Base-by-base conservation (phyloP, 768 basidiomycete genomes). In the Hericium coralloides region DNA sequence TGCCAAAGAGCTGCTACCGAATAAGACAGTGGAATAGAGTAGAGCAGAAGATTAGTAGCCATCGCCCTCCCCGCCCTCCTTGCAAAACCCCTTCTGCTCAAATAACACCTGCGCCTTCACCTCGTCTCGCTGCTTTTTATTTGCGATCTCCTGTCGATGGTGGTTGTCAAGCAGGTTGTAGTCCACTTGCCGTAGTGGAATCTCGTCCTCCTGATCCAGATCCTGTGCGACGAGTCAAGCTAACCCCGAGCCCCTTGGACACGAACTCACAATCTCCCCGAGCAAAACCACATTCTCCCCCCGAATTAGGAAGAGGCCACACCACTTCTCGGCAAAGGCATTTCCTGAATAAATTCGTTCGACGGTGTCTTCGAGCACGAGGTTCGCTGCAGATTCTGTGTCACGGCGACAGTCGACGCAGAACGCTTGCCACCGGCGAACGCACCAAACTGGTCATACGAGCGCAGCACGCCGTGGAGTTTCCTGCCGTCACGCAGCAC, bases 401-500 rank as follows among this genome's bases (percentile, higher is more conserved):
- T 9, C 36, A 56, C 41, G 38, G 47, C 39, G 18, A 45, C 43
- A 45, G 7, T 43, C 43, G 31, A 9, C 31, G 31, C 31, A 31
- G 31, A 31, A 31, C 26, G 31, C 31, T 8, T 31, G 31, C 18
- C 8, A 8, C 38, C 5, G 49, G 41, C 17, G 20, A 37, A 63
- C 85, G 65, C 71, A 98, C 97, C 97, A 65, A 98, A 99, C 67
- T 99, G 97, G 77, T 99, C 97, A 70, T 99, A 99, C 20, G 93
- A 95, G 56, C 97, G 78, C 64, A 99, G 75, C 51, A 99, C 95
- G 45, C 97, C 97, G 65, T 97, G 89, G 41, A 98, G 79, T 71
- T 98, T 99, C 67, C 94, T 78, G 58, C 97, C 97, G 72, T 99
- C 97, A 71, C 97, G 80, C 60, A 99, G 78, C 66, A 98, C 85